Evolutionary conservation across 768 basidiomycete species (phyloP), one percentile per base, ranked within the genome.

Genomic region (Mycena albidolilacea): DNA sequence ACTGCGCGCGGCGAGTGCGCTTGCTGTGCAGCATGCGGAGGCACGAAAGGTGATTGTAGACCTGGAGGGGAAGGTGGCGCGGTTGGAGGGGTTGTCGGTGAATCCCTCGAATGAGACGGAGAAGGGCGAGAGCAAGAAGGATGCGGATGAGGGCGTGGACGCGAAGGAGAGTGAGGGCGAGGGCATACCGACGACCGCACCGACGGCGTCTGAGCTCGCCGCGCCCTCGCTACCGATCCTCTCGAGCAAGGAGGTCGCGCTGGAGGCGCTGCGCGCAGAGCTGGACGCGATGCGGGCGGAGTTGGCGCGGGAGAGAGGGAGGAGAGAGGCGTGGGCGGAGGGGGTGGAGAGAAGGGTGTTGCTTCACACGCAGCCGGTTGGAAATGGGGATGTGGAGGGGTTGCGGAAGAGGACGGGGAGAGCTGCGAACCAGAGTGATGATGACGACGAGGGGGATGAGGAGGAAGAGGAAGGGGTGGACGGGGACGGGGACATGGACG

Each of bases 21-120:
- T 98, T 9, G 93, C 96, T 78, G 87, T 86, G 0, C 94, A 97
- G 79, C 96, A 97, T 75, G 79, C 87, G 1, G 86, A 88, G 7
- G 95, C 96, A 1, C 93, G 94, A 79, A 82, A 81, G 19, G 93
- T 91, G 5, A 95, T 96, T 72, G 84, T 83, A 12, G 82, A 82
- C 7, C 83, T 95, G 17, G 93, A 96, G 79, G 82, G 83, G 21
- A 95, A 95, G 76, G 91, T 96, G 3, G 81, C 79, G 7, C 76
- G 85, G 1, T 82, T 97, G 35, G 95, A 96, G 81, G 87, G 48
- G 30, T 30, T 30, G 30, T 30, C 30, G 30, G 30, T 30, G 30
- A 30, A 30, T 30, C 30, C 23, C 30, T 30, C 30, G 30, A 1
- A 30, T 3, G 30, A 30, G 4, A 30, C 30, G 30, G 30, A 30